Percentiles rank a stretch among this genome's conserved stretches.
phyloP scores from a whole-genome alignment of 2,329 filamentous ascomycete species.

The Talaromyces sp. region DNA sequence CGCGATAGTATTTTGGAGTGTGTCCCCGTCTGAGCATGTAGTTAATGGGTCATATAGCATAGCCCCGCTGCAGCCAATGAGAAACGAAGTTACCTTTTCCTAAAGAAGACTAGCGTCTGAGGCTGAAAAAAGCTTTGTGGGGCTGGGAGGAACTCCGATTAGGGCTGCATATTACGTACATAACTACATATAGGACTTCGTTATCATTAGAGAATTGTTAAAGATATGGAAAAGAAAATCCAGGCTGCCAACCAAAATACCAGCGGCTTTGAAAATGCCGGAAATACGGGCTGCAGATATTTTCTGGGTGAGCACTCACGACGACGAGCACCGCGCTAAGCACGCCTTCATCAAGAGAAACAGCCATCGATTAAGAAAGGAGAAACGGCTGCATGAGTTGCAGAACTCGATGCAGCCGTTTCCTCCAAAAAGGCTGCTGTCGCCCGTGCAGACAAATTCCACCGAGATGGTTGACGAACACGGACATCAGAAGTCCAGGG shows the following conservation, averaged over 20 bases:
- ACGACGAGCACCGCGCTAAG: background rate
- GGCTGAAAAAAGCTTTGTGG: no score
- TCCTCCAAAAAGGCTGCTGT: background rate
- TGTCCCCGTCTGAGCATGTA: background rate
- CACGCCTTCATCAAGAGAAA: slow-evolving; percentile 1
- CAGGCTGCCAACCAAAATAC: no score
- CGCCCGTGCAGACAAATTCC: background rate
- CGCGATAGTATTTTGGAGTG: background rate
- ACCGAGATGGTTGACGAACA: background rate
- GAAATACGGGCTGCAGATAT: background rate
- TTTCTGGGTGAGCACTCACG: background rate
- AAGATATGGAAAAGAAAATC: no score
- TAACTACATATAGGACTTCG: no score
- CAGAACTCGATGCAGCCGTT: background rate
- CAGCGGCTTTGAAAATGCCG: no score
- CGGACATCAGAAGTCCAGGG: background rate
- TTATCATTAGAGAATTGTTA: no score
- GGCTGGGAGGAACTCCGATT: no score
- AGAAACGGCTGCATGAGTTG: background rate
- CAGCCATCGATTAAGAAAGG: background rate
- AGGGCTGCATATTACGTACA: no score
- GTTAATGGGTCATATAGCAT: background rate
- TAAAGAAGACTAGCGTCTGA: background rate
- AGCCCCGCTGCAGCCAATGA: background rate
- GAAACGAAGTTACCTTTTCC: background rate